These are phyloP conservation scores for Colletotrichum camelliae DNA, from an alignment of 2,329 filamentous ascomycete genomes.

Conservation along the genomic window DNA sequence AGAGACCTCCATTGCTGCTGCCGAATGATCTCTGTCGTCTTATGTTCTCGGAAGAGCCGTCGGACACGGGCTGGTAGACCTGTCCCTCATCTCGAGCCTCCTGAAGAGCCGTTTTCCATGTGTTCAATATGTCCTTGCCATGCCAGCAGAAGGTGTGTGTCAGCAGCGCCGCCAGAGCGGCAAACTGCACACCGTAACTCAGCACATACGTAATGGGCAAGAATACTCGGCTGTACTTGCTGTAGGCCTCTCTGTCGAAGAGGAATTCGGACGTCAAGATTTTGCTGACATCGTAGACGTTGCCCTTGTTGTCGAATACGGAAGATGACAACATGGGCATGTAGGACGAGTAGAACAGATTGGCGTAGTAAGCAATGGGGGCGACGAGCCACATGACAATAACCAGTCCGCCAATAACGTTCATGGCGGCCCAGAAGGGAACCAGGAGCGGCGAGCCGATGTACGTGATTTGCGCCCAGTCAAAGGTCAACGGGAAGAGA, in stretches of 20 bases:
- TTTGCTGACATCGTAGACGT: conserved; percentile 80
- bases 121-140: conserved; percentile 79
- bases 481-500: conserved; percentile 84
- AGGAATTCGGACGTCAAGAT: conserved; percentile 80
- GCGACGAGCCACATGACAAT: conserved; percentile 86
- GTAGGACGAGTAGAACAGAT: conserved; percentile 80
- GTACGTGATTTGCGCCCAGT: conserved; percentile 90
- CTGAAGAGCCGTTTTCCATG: conserved; percentile 73
- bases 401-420: conserved; percentile 80
- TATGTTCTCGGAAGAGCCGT: conserved; percentile 25
- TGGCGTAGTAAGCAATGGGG: conserved; percentile 81
- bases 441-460: conserved; percentile 85
- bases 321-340: conserved; percentile 86
- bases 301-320: conserved; percentile 85
- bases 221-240: conserved; percentile 83
- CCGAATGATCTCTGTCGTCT: conserved; percentile 7
- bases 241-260: conserved; percentile 79
- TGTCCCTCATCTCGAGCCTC: conserved; percentile 62
- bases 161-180: conserved; percentile 77
- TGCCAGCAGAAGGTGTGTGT: conserved; percentile 88
- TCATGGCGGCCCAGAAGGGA: conserved; percentile 86
- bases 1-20: conserved; percentile 26
- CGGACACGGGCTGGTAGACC: conserved; percentile 58
- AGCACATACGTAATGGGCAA: conserved; percentile 87
- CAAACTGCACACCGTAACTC: conserved; percentile 87